Percentiles rank a stretch among this genome's conserved stretches.
phyloP scores from a whole-genome alignment of 176 grass and related monocot genomes.

The Aegilops longissima region DNA sequence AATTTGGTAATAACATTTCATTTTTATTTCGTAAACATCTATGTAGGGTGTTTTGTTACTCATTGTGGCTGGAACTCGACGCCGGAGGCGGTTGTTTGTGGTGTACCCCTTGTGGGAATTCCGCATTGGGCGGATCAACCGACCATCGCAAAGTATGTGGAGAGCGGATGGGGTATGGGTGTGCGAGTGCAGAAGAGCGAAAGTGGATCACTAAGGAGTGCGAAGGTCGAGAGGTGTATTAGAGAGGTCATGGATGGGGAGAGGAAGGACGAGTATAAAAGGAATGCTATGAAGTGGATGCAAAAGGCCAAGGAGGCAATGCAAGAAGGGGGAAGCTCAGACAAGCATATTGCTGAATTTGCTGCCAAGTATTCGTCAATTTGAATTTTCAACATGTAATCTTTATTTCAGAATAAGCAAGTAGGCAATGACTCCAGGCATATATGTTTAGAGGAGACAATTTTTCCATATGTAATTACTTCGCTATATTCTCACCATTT shows the following conservation, averaged over 20 bases:
- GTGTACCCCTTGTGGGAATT: slow-evolving; percentile 1
- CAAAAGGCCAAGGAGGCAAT: background rate
- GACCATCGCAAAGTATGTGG: slow-evolving; percentile 30
- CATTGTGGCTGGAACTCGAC: slow-evolving; percentile 52
- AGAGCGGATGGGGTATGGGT: slow-evolving; percentile 44
- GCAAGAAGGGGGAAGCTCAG: background rate
- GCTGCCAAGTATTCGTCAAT: background rate
- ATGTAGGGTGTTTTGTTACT: slow-evolving; percentile 34
- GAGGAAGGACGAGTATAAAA: background rate
- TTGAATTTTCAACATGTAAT: background rate
- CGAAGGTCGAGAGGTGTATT: slow-evolving; percentile 5
- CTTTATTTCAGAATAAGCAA: background rate
- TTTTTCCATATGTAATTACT: background rate
- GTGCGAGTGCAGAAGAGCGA: background rate
- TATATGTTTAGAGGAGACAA: background rate
- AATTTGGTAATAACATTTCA: no score
- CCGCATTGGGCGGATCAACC: slow-evolving; percentile 46
- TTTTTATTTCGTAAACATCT: background rate
- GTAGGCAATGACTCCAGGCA: background rate
- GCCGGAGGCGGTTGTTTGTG: background rate
- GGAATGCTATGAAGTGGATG: background rate
- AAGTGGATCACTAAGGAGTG: background rate
- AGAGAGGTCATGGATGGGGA: background rate
- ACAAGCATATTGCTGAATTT: background rate
- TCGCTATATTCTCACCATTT: background rate